Conservation (phyloP, 2,329 filamentous ascomycete genomes). For the Hypoxylon sp. region DNA sequence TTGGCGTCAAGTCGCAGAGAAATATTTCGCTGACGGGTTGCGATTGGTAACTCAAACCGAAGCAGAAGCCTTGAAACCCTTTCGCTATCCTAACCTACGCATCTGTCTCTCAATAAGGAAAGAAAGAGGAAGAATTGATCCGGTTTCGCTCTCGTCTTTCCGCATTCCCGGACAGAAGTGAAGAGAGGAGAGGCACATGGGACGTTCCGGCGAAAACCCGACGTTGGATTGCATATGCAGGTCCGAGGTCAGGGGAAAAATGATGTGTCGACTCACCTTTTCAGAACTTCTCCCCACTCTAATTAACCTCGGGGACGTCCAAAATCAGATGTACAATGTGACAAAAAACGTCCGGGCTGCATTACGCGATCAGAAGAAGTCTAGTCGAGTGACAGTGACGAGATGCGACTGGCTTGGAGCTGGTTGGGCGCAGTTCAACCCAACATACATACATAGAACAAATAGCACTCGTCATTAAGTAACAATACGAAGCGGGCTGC, state of each 20-base stretch:
- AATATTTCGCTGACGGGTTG: conserved; percentile 19
- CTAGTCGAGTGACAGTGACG: conserved; percentile 36
- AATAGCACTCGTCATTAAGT: conserved; percentile 25
- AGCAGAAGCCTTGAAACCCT: conserved; percentile 30
- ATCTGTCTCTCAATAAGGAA: conserved; percentile 2
- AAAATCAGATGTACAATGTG: conserved; percentile 44
- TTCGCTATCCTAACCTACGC: conserved; percentile 16
- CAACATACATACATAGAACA: conserved; percentile 19
- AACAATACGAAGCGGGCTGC: conserved; percentile 28
- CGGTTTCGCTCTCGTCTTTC: conserved; percentile 36
- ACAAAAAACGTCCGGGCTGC: conserved; percentile 37
- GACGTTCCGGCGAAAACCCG: conserved; percentile 33
- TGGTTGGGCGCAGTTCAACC: conserved; percentile 24
- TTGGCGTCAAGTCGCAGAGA: conserved; percentile 18
- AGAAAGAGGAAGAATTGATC: conserved; percentile 19
- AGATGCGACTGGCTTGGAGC: conserved; percentile 24
- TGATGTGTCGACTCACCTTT: conserved; percentile 43
- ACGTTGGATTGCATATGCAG: conserved; percentile 47
- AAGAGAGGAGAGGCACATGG: conserved; percentile 23
- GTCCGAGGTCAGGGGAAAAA: conserved; percentile 44
- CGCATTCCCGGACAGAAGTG: conserved; percentile 17
- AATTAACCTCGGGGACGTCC: conserved; percentile 33
- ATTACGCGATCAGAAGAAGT: conserved; percentile 38
- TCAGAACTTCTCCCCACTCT: conserved; percentile 35
- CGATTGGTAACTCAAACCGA: conserved; percentile 32